A percentile compares a stretch with the other conserved stretches of the same genome.
phyloP scores from a whole-genome alignment of 768 basidiomycete species.

The Lepiota subincarnata region DNA sequence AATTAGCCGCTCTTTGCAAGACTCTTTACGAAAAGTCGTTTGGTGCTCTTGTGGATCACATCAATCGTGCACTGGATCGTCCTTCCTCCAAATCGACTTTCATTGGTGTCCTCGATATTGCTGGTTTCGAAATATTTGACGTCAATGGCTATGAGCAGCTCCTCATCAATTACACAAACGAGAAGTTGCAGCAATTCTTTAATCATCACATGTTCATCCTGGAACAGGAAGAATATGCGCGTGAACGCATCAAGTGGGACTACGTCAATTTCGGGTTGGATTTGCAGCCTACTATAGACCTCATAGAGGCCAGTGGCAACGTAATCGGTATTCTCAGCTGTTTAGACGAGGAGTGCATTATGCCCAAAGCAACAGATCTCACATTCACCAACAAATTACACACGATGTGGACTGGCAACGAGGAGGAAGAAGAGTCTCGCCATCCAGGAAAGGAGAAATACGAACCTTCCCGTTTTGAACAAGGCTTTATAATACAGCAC shows the following conservation, averaged over 20 bases:
- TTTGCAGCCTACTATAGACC: constrained; percentile 95
- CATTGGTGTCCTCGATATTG: constrained; percentile 98
- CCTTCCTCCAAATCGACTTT: constrained; percentile 90
- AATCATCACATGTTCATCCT: constrained; percentile 99
- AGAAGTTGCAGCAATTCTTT: constrained; percentile 96
- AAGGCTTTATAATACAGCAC: constrained; percentile 93
- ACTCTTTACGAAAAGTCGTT: constrained; percentile 97
- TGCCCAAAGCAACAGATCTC: constrained; percentile 96
- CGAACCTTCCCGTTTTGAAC: constrained; percentile 81
- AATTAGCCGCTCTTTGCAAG: constrained; percentile 88
- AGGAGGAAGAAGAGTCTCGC: constrained; percentile 47
- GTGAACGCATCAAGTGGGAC: constrained; percentile 96
- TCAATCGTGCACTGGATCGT: constrained; percentile 91
- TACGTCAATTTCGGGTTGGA: constrained; percentile 98
- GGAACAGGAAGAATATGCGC: constrained; percentile 97
- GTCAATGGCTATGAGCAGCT: constrained; percentile 96
- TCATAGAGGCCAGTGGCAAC: constrained; percentile 84
- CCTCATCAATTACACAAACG: constrained; percentile 98
- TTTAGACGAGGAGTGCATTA: constrained; percentile 97
- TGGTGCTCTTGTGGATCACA: constrained; percentile 87
- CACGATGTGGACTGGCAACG: constrained; percentile 60
- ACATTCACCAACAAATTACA: constrained; percentile 95
- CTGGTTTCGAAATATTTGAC: constrained; percentile 97
- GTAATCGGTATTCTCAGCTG: constrained; percentile 88
- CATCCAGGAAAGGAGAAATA: constrained; percentile 85